These are phyloP conservation scores for Hygrophila difformis DNA, from an alignment of 257 asterid genomes.

Conservation along the genomic window DNA sequence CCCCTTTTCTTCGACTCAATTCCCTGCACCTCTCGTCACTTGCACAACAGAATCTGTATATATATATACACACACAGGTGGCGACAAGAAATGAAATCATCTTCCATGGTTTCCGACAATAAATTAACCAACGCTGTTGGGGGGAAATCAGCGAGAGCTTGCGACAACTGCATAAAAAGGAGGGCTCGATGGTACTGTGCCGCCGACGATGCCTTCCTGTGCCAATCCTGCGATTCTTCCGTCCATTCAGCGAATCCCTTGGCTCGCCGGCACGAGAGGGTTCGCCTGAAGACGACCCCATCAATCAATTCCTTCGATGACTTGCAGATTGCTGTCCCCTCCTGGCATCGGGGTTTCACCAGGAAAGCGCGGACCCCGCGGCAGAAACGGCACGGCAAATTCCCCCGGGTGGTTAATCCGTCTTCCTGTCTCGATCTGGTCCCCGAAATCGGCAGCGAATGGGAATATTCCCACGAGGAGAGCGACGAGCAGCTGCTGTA, in stretches of 20 bases:
- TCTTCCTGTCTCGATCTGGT: too few relatives aligned
- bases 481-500: conserved; percentile 54
- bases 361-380: conserved; percentile 67
- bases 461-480: conserved; percentile 42
- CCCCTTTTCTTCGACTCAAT: too few relatives aligned
- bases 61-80: neutral
- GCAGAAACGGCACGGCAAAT: conserved; percentile 19
- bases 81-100: neutral
- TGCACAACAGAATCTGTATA: neutral
- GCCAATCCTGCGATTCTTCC: conserved; percentile 63
- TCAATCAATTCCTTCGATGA: conserved; percentile 8
- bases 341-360: conserved; percentile 73
- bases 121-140: conserved; percentile 51
- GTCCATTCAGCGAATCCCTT: conserved; percentile 79
- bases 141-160: conserved; percentile 63
- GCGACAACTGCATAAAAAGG: conserved; percentile 57
- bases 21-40: too few relatives aligned
- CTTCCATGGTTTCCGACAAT: conserved; percentile 46
- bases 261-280: conserved; percentile 72
- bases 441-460: conserved; percentile 59
- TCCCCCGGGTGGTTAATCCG: too few relatives aligned
- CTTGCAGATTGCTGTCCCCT: conserved; percentile 11
- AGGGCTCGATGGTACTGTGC: conserved; percentile 84
- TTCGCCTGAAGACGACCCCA: conserved; percentile 46
- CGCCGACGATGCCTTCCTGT: conserved; percentile 84